Conservation (phyloP, 208 protist species). For the Acanthamoeba lenticulata region DNA sequence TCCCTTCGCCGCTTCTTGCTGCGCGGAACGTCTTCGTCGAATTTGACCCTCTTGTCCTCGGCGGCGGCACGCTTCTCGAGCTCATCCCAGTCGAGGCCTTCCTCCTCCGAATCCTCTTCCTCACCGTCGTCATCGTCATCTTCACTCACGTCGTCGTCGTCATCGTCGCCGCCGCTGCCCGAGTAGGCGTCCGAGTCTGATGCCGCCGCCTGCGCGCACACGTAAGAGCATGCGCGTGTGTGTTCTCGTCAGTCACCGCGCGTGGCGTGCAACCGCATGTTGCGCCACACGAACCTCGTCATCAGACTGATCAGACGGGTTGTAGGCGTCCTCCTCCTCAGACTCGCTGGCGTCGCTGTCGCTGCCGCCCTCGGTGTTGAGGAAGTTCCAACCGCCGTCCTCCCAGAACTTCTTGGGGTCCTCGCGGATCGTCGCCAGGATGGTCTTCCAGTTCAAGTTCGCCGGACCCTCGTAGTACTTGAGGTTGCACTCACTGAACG, state of each 20-base stretch:
- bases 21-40: not conserved
- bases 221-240: slow-evolving; percentile 88
- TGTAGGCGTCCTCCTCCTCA: slow-evolving; percentile 82
- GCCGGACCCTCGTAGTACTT: slow-evolving; percentile 83
- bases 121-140: slow-evolving; percentile 74
- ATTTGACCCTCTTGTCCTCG: not conserved
- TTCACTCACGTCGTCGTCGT: not conserved
- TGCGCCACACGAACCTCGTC: slow-evolving; percentile 81
- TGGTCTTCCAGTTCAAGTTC: slow-evolving; percentile 84
- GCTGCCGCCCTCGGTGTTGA: slow-evolving; percentile 86
- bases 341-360: slow-evolving; percentile 91
- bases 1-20: not conserved
- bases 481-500: slow-evolving; percentile 79
- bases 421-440: slow-evolving; percentile 91
- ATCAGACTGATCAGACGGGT: not conserved
- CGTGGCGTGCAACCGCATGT: not conserved
- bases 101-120: slow-evolving; percentile 77
- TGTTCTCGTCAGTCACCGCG: slow-evolving; percentile 77
- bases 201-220: not conserved
- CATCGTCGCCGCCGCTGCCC: slow-evolving; percentile 73
- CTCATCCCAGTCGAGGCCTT: slow-evolving; percentile 81
- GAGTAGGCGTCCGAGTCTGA: slow-evolving; percentile 53
- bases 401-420: slow-evolving; percentile 89
- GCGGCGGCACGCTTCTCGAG: slow-evolving; percentile 68
- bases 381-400: slow-evolving; percentile 85